Conservation (phyloP, 1,284 basidiomycete genomes). For the Paramarasmius palmivorus region DNA sequence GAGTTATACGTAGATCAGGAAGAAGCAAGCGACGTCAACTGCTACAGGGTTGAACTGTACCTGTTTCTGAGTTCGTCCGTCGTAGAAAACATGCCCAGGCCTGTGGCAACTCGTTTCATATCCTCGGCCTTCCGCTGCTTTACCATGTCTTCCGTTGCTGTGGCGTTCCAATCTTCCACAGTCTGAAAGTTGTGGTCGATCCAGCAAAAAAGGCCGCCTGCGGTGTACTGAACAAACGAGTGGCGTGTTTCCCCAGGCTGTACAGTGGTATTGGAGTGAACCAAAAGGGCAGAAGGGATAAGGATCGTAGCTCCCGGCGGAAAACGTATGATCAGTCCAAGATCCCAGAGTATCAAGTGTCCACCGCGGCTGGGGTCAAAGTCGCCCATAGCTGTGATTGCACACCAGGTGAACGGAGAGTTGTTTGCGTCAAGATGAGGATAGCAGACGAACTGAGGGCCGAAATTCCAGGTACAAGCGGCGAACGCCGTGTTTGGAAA, state of each 20-base stretch:
- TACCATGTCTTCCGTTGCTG: no score
- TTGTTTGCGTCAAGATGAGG: constrained; percentile 7
- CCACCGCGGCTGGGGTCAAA: constrained; percentile 5
- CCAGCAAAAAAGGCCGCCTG: constrained; percentile 10
- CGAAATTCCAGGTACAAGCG: constrained; percentile 9
- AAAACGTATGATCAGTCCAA: constrained; percentile 7
- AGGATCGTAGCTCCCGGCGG: constrained; percentile 10
- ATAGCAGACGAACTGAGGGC: not conserved
- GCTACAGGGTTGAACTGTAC: no score
- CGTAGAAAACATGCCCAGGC: no score
- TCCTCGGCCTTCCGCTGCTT: no score
- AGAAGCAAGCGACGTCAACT: no score
- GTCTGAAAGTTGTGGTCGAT: constrained; percentile 3
- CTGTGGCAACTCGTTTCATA: no score
- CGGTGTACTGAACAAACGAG: constrained; percentile 14
- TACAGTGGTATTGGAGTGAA: constrained; percentile 8
- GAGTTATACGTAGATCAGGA: no score
- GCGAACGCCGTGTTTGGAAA: constrained; percentile 5
- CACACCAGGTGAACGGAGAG: constrained; percentile 7
- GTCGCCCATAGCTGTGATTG: constrained; percentile 5
- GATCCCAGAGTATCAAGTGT: constrained; percentile 10
- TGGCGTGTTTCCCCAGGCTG: not conserved
- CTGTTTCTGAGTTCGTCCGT: no score
- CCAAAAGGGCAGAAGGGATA: constrained; percentile 6
- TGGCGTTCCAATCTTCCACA: no score